Percentiles rank a stretch among this genome's conserved stretches.
Conservation (phyloP, 208 protist species). For the Baffinella frigidus region DNA sequence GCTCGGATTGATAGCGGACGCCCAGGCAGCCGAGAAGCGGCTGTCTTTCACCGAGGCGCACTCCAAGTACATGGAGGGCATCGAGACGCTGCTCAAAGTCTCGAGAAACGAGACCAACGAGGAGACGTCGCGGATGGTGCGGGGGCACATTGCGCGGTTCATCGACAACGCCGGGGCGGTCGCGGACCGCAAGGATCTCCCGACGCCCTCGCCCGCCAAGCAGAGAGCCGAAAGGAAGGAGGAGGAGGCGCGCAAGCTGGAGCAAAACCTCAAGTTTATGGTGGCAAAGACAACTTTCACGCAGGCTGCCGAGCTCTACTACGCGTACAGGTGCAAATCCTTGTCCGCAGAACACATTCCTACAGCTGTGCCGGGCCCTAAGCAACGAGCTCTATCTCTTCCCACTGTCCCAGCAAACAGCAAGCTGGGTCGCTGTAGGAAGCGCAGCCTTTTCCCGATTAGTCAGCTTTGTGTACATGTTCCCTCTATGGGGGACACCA, state of each 20-base stretch:
- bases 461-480: too few relatives aligned
- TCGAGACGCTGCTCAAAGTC: not conserved
- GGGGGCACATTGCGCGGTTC: not conserved
- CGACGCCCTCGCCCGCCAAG: too few relatives aligned
- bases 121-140: not conserved
- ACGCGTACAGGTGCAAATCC: not conserved
- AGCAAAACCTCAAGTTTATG: constrained; percentile 17
- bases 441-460: too few relatives aligned
- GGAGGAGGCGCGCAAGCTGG: not conserved
- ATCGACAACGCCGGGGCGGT: not conserved
- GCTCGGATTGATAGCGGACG: constrained; percentile 2
- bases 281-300: not conserved
- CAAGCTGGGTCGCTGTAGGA: not conserved
- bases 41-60: not conserved
- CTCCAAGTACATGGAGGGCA: constrained; percentile 13
- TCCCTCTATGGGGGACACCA: too few relatives aligned
- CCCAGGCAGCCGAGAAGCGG: not conserved
- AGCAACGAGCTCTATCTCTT: not conserved
- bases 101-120: not conserved
- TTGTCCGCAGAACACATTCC: not conserved
- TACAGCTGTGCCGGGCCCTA: not conserved
- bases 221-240: not conserved
- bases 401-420: not conserved
- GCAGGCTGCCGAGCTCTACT: not conserved
- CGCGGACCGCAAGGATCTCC: too few relatives aligned